These are phyloP conservation scores for Spathaspora sp. DNA, from an alignment of 1,139 yeast species.

Conservation along the genomic window DNA sequence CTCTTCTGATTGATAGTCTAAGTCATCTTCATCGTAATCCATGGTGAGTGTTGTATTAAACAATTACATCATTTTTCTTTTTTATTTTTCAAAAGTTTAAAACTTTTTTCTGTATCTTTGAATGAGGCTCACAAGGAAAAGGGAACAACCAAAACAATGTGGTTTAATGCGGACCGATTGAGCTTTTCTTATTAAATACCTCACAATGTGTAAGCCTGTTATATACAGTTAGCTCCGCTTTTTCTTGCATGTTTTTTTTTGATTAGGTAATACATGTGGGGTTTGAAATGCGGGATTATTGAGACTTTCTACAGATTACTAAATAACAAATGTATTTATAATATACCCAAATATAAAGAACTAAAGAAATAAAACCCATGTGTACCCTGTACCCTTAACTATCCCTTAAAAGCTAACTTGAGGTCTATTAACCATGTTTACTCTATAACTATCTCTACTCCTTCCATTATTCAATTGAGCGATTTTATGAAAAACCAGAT, in stretches of 20 bases:
- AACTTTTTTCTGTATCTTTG: background rate
- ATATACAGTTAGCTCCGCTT: background rate
- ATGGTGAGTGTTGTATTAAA: conserved; percentile 3
- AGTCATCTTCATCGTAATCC: conserved; percentile 17
- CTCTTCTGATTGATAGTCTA: conserved; percentile 15
- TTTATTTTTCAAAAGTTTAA: background rate
- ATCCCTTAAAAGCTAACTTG: background rate
- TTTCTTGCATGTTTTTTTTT: background rate
- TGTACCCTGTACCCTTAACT: background rate
- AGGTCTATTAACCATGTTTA: conserved; percentile 1
- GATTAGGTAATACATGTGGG: background rate
- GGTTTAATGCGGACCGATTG: too few species aligned
- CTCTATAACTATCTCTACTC: background rate
- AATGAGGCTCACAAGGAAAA: background rate
- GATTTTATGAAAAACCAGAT: background rate
- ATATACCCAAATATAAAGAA: conserved; percentile 1
- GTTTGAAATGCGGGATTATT: background rate
- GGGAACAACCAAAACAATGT: too few species aligned
- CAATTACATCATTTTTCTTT: background rate
- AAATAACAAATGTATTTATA: background rate
- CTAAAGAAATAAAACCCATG: background rate
- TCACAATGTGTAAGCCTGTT: background rate
- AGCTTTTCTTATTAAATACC: too few species aligned
- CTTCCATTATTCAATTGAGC: background rate
- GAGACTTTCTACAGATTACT: background rate